Base-by-base conservation (phyloP, 306 rosid genomes). In the Abrus pulchellus region DNA sequence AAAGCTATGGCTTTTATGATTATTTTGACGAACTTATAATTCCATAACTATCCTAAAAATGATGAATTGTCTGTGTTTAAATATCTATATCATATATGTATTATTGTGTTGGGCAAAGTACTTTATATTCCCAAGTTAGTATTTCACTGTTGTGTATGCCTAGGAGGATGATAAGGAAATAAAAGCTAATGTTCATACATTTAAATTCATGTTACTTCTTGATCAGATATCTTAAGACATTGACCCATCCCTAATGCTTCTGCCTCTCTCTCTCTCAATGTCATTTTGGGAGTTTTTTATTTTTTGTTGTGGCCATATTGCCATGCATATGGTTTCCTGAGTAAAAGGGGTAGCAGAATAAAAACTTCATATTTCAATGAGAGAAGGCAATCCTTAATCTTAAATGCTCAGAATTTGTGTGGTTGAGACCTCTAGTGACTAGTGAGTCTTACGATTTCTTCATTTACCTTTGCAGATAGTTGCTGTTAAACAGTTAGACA, bases 401-500 rank as follows among this genome's bases (percentile, higher is more conserved):
- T 43, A 36, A 64, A 38, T 6, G 6, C 32, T 40, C 5, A 20
- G 20, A 20, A 20, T 68, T 74, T 11, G 1, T 33, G 64, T 74
- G 53, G 62, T 69, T 38, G 50, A 74, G 14, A 69, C 74, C 43
- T 66, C 32, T 56, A 0, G 14, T 45, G 57, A 43, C 32, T 20
- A n/a, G 48, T 62, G 4, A 41, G 11, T 47, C 44, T 62, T 66
- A 71, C 72, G 72, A 52, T 81, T 49, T 68, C 34, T 52, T 82
- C 7, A 9, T 56, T 60, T 82, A 38, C 43, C 8, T 77, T 64
- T 59, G 68, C 87, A 91, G 98, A 72, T 87, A 66, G 98, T 93
- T 74, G 98, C 98, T 12, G 98, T 93, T 53, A 93, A 93, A 82
- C 98, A 93, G 74, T 84, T 93, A 78, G 98, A 93, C 85, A 88